Base-by-base conservation (phyloP, 2,329 filamentous ascomycete species). In the Ambrosiella cleistominuta region DNA sequence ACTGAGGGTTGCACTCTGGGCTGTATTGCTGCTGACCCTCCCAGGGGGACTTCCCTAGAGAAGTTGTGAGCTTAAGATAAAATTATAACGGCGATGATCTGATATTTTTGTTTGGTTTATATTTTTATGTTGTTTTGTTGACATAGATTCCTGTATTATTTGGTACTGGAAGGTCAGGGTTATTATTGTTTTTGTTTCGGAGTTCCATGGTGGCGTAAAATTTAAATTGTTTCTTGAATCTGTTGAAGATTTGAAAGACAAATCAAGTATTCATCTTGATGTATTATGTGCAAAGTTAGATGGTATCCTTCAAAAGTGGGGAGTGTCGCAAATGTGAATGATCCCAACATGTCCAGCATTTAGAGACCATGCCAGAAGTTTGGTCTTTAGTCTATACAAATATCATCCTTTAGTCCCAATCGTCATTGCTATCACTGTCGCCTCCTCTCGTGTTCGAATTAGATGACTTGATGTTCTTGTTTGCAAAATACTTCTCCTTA, bases 321-420 rank as follows among this genome's bases (percentile, higher is more conserved):
- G 19, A 45, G 11, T 45, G 17, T 58, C 27, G 15, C 17, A 39
- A 38, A 37, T 40, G 17, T 42, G 49, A 17, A 38, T 54, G 3
- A 36, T 52, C 51, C 57, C 44, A 45, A 58, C 56, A 54, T 52
- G 56, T 27, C 53, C 53, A 53, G 53, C 57, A 56, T 45, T 47
- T n/a, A 42, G 17, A 35, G 7, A 38, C 38, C n/a, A 12, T 47
- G 57, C 56, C 37, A 42, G 19, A 42, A 3, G n/a, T 12, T 35
- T 51, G 27, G 8, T 51, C 47, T 51, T 7, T 36, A n/a, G 5
- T 51, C 50, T 55, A 37, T 62, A 40, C 27, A 50, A 35, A 54
- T 15, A 27, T 58, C 45, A 9, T 35, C 11, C 37, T 58, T 74
- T 71, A 83, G 64, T 84, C 79, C 78, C 80, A 83, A 64, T 82